Evolutionary conservation across 805 yeast genomes (phyloP).

Genomic region (Wickerhamomyces silvicola): DNA sequence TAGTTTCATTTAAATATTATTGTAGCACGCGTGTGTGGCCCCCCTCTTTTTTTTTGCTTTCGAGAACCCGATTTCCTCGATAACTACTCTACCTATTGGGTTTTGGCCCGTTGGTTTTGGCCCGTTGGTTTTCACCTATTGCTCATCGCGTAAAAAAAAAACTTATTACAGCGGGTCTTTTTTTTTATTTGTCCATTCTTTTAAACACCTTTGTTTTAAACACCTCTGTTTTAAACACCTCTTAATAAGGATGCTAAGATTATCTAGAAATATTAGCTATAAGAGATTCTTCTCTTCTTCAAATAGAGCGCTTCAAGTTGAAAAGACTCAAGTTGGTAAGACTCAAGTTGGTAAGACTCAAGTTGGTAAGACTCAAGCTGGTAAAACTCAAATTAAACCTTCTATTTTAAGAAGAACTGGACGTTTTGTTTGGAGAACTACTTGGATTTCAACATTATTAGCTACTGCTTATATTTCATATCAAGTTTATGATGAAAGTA

Average conservation of each 20-base stretch:
- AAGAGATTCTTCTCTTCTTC: slow-evolving; percentile 13
- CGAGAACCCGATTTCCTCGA: too few species aligned
- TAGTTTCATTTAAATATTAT: too few species aligned
- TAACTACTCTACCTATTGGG: too few species aligned
- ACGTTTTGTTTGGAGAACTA: slow-evolving; percentile 34
- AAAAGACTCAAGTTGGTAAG: slow-evolving; percentile 8
- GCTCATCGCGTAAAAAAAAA: neutral
- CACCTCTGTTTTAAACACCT: too few species aligned
- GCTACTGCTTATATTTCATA: slow-evolving; percentile 56
- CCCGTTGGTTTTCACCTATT: too few species aligned
- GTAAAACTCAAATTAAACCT: slow-evolving; percentile 5
- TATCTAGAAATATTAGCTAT: too few species aligned
- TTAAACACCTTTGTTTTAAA: neutral
- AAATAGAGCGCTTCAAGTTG: neutral
- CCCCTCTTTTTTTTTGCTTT: too few species aligned
- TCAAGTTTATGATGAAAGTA: slow-evolving; percentile 54
- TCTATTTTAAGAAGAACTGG: slow-evolving; percentile 20
- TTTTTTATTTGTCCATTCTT: neutral
- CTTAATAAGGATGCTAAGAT: too few species aligned
- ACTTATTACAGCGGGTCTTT: too few species aligned
- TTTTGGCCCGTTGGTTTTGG: too few species aligned
- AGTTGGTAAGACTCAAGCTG: neutral
- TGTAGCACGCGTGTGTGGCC: too few species aligned
- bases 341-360: neutral
- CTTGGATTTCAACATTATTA: slow-evolving; percentile 43